A percentile compares a stretch with the other conserved stretches of the same genome.
phyloP scores from a whole-genome alignment of 768 basidiomycete genomes.

The Leccinum imitatum region DNA sequence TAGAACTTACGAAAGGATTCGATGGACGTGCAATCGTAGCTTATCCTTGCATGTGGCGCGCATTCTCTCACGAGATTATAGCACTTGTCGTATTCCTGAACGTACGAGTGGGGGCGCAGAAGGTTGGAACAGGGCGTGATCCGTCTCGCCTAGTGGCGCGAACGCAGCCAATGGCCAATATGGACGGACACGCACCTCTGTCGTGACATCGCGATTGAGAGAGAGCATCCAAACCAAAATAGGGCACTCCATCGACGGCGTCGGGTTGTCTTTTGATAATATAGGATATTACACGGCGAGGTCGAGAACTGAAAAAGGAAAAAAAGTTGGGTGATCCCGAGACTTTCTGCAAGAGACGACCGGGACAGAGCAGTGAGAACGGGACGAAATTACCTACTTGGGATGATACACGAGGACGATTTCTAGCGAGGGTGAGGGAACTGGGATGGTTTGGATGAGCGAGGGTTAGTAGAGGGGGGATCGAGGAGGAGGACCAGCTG shows the following conservation, averaged over 20 bases:
- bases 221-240: slow-evolving; percentile 82
- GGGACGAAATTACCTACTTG: not conserved
- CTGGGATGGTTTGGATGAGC: not conserved
- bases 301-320: not conserved
- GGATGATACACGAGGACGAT: not conserved
- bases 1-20: slow-evolving; percentile 66
- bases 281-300: not conserved
- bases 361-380: not conserved
- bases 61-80: slow-evolving; percentile 59
- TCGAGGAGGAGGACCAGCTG: slow-evolving; percentile 4
- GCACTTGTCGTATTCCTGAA: slow-evolving; percentile 73
- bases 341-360: not conserved
- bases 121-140: slow-evolving; percentile 2
- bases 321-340: not conserved
- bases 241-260: slow-evolving; percentile 49
- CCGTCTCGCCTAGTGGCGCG: slow-evolving; percentile 3
- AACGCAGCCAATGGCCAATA: not conserved
- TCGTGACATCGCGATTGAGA: slow-evolving; percentile 69
- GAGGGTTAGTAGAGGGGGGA: not conserved
- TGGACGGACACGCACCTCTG: slow-evolving; percentile 45
- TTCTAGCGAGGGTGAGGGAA: not conserved
- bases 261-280: slow-evolving; percentile 1
- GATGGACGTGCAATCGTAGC: slow-evolving; percentile 54
- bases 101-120: slow-evolving; percentile 1
- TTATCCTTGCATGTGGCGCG: slow-evolving; percentile 53